Base-by-base conservation (phyloP, 1,284 basidiomycete genomes). In the Malassezia pachydermatis region DNA sequence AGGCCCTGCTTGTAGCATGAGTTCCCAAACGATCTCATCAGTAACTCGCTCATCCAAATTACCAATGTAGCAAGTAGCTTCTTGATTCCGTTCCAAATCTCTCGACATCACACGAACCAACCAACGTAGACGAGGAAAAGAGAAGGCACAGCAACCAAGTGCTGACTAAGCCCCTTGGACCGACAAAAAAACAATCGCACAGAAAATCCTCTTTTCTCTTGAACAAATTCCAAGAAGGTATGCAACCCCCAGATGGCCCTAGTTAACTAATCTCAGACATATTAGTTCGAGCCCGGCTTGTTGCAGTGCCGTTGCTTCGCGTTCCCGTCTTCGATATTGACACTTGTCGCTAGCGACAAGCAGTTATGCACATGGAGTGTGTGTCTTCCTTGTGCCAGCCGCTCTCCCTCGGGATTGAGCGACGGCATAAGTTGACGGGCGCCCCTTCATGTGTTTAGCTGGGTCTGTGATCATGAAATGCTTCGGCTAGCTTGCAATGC, bases 1-100 rank as follows among this genome's bases (percentile, higher is more conserved):
- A 57, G 92, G 92, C 5, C 92, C 92, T 10, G 90, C 90, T 76
- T 96, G 92, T 54, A 96, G 75, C 92, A 98, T 98, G 41, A 98
- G 76, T 76, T 98, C 92, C 92, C 92, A 98, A 56, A 98, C 78
- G 57, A 98, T 78, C 37, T 89, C 86, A 72, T 98, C 92, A 7
- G 86, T 80, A 66, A 86, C 88, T 48, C 88, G 80, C 73, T 96
- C 94, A 67, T 98, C 92, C 29, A 98, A 79, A 73, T 98, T 98
- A 56, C 92, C 92, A 14, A 71, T 56, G 46, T 71, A 71, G 58
- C 67, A 70, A n/a, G 65, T 70, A 16, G 68, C 67, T 30, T 71
- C 67, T 42, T 70, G 68, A 36, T 71, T 71, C 33, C 67, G 65
- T 37, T 70, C 64, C 11, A 64, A 46, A 45, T 65, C 59, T 2